Evolutionary conservation across 208 protist species (phyloP).

Genomic region (Leishmania turanica): DNA sequence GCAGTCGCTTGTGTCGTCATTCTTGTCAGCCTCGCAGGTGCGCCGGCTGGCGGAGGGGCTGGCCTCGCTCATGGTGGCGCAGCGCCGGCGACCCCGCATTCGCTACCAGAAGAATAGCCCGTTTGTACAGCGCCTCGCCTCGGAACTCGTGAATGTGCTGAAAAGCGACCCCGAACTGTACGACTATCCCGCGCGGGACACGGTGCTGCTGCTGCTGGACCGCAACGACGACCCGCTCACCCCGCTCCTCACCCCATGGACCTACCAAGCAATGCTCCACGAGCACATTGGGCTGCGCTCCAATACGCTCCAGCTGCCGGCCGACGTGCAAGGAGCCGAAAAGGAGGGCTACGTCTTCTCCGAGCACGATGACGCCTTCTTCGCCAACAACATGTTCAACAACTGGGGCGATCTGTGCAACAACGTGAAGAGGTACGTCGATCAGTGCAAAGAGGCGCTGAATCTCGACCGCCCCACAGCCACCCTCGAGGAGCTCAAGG

Average conservation of each 20-base stretch:
- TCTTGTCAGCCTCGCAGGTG: constrained; percentile 34
- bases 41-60: constrained; percentile 71
- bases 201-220: constrained; percentile 80
- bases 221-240: constrained; percentile 95
- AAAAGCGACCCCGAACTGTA: constrained; percentile 86
- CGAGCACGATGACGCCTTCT: constrained; percentile 95
- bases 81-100: constrained; percentile 64
- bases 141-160: constrained; percentile 71
- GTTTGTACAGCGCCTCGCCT: constrained; percentile 69
- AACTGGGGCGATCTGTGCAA: constrained; percentile 98
- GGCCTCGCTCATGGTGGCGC: constrained; percentile 76
- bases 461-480: constrained; percentile 81
- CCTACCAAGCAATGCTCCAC: constrained; percentile 99
- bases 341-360: constrained; percentile 86
- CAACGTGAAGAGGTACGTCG: constrained; percentile 94
- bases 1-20: constrained; percentile 42
- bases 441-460: constrained; percentile 90
- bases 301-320: constrained; percentile 85
- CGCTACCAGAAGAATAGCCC: constrained; percentile 72
- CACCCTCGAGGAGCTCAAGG: constrained; percentile 88
- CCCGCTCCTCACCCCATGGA: constrained; percentile 98
- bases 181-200: constrained; percentile 77
- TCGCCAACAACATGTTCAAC: constrained; percentile 93
- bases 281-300: constrained; percentile 96
- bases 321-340: constrained; percentile 40